Base-by-base conservation (phyloP, 768 basidiomycete species). In the Xerocomellus intermedius region DNA sequence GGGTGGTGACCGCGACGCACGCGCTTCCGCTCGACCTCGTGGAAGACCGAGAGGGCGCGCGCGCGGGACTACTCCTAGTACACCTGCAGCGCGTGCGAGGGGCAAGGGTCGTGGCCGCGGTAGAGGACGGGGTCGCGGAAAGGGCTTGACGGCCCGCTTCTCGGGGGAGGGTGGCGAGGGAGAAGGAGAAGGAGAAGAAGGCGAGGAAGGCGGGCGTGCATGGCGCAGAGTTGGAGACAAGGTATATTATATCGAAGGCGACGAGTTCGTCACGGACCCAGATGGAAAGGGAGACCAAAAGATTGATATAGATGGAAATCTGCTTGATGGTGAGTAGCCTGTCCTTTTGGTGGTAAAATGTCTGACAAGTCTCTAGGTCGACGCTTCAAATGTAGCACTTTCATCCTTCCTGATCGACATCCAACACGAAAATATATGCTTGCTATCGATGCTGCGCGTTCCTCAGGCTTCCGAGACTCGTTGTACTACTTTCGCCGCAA, bases 401-500 rank as follows among this genome's bases (percentile, higher is more conserved):
- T 99, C 69, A 73, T 81, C n/a, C 83, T 94, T 6, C 89, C 92
- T 0, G 84, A 84, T 52, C 84, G 96, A 21, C 86, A 98, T 64
- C 86, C 93, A 9, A 82, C 90, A 26, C 82, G 88, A 42, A 79
- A 84, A 56, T 99, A 97, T 74, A 91, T 97, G 83, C 89, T 98
- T 39, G 94, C 96, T 21, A 98, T 99, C 55, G 97, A 99, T 66
- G 96, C 94, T 4, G 97, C 97, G 1, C 85, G 96, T 26, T 91
- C 92, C 9, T 95, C 93, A 19, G 97, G 97, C 5, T 98, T 94
- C 74, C 84, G 94, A 45, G 97, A 98, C 71, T 98, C 97, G 9
- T 76, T 98, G n/a, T 97, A 98, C 73, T 98, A 98, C 73, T 95
- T 98, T 74, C 88, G 97, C 3, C 83, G 94, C 7, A 97, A 96